phyloP scores from a whole-genome alignment of 1,284 basidiomycete species.

The Malassezia restricta region DNA sequence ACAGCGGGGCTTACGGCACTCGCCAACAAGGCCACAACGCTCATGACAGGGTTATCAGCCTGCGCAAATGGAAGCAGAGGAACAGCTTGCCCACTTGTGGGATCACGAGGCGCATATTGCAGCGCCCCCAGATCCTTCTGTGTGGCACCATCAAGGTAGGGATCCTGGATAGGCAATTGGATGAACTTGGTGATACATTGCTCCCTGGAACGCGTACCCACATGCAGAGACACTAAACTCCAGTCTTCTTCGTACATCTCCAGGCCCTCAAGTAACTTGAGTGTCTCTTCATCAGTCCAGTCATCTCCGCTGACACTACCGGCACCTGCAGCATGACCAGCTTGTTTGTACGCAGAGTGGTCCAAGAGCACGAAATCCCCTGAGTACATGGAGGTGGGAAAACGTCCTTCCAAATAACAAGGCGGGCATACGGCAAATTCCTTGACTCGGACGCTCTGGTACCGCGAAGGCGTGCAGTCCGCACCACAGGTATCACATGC shows the following conservation, averaged over 20 bases:
- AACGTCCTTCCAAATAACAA: conserved; percentile 91
- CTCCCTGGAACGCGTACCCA: conserved; percentile 76
- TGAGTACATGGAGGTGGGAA: conserved; percentile 88
- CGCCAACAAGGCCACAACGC: conserved; percentile 90
- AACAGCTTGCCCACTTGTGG: conserved; percentile 15
- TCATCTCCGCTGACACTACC: conserved; percentile 52
- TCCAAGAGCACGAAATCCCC: conserved; percentile 90
- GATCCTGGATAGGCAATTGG: conserved; percentile 90
- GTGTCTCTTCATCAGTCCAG: conserved; percentile 83
- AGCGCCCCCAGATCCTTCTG: conserved; percentile 59
- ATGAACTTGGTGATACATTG: conserved; percentile 94
- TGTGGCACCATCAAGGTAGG: conserved; percentile 55
- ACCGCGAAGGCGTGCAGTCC: conserved; percentile 76
- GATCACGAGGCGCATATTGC: conserved; percentile 51
- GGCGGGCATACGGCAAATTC: conserved; percentile 57
- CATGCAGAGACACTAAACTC: conserved; percentile 80
- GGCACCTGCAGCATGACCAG: conserved; percentile 47
- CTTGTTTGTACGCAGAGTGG: conserved; percentile 49
- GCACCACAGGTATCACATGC: conserved; percentile 87
- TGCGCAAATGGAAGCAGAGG: conserved; percentile 64
- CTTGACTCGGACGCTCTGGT: conserved; percentile 77
- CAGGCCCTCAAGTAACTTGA: conserved; percentile 79
- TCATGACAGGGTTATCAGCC: conserved; percentile 95
- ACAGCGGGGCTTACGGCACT: conserved; percentile 80
- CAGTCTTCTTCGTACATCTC: conserved; percentile 99